Conservation (phyloP, 345 rosid species). For the Syzygium oleosum region DNA sequence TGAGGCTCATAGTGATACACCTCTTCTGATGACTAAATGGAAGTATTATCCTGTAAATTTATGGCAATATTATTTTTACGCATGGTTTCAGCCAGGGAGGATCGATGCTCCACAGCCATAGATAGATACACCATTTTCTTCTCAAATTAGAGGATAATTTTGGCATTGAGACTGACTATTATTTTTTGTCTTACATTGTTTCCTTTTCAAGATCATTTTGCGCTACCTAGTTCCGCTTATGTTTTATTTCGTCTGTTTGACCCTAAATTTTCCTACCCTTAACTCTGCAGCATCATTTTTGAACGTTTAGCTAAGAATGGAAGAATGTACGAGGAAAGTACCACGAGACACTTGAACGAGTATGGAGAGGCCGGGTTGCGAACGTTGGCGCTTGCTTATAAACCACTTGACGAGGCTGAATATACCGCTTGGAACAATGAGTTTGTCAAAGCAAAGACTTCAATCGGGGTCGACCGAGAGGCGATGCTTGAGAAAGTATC, state of each 20-base stretch:
- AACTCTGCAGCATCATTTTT: constrained; percentile 65
- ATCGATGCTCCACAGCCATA: not conserved
- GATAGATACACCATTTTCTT: not conserved
- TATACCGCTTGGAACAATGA: constrained; percentile 72
- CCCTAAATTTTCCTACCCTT: constrained; percentile 7
- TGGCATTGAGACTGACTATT: not conserved
- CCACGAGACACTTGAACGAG: constrained; percentile 74
- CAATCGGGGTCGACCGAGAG: constrained; percentile 82
- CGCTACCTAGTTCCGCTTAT: not conserved
- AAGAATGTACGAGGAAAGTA: constrained; percentile 48
- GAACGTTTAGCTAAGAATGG: constrained; percentile 85
- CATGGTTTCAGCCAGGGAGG: not conserved
- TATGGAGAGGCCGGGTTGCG: constrained; percentile 96
- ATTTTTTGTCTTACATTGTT: not conserved
- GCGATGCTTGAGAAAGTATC: constrained; percentile 59
- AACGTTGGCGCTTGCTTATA: constrained; percentile 75
- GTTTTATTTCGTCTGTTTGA: not conserved
- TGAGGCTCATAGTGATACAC: constrained; percentile 14
- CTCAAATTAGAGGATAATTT: not conserved
- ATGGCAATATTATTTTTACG: not conserved
- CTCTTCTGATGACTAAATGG: not conserved
- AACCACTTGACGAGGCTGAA: constrained; percentile 63
- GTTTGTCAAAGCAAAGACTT: constrained; percentile 73
- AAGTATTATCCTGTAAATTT: not conserved
- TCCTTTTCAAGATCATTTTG: not conserved